Conservation (phyloP, 2,329 filamentous ascomycete species). For the Nemania sp. region DNA sequence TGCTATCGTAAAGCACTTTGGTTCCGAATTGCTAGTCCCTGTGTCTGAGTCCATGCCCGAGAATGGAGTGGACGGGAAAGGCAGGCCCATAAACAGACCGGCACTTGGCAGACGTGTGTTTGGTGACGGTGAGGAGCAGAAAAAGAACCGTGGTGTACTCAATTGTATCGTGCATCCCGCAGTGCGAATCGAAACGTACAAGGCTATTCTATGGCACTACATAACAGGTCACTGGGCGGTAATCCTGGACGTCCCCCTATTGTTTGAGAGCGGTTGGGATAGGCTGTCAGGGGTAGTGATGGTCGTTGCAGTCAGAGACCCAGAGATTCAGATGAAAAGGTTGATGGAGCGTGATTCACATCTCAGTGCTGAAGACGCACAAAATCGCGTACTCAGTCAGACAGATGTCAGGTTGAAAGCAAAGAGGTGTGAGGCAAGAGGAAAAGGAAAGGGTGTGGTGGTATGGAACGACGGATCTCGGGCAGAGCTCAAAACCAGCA, state of each 20-base stretch:
- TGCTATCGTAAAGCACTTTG: slow-evolving; percentile 81
- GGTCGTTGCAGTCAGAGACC: slow-evolving; percentile 83
- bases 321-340: slow-evolving; percentile 78
- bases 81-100: slow-evolving; percentile 79
- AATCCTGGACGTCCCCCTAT: slow-evolving; percentile 85
- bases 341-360: slow-evolving; percentile 76
- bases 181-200: slow-evolving; percentile 81
- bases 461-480: slow-evolving; percentile 87
- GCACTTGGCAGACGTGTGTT: slow-evolving; percentile 87
- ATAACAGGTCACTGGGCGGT: slow-evolving; percentile 81
- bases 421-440: slow-evolving; percentile 68
- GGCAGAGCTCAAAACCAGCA: slow-evolving; percentile 68
- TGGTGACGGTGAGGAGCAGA: slow-evolving; percentile 71
- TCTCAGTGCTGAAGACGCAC: slow-evolving; percentile 80
- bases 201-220: slow-evolving; percentile 72
- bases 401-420: slow-evolving; percentile 85
- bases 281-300: slow-evolving; percentile 81
- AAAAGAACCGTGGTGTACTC: slow-evolving; percentile 72
- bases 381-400: slow-evolving; percentile 84
- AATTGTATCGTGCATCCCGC: slow-evolving; percentile 94
- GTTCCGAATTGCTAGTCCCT: slow-evolving; percentile 76
- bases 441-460: slow-evolving; percentile 69
- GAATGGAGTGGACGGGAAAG: slow-evolving; percentile 61
- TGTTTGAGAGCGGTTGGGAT: slow-evolving; percentile 90
- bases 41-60: slow-evolving; percentile 54